Conservation (phyloP, 164 flowering plant species). For the Piper longum region DNA sequence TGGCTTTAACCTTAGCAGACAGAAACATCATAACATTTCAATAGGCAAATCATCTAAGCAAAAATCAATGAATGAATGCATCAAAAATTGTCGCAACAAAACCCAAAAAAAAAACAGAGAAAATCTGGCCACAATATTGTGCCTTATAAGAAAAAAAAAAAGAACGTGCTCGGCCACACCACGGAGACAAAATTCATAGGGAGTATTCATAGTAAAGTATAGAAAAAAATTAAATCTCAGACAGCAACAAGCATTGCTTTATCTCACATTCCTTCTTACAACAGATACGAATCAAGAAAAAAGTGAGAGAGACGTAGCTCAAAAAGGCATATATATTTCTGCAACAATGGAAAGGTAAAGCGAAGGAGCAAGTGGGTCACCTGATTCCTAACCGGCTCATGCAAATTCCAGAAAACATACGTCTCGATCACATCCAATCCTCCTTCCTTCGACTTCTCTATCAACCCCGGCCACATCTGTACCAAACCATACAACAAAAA, state of each 20-base stretch:
- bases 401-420: slow-evolving; percentile 87
- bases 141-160: too few species aligned
- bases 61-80: background rate
- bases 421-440: slow-evolving; percentile 91
- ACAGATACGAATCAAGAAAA: background rate
- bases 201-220: too few species aligned
- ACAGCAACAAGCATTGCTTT: too few species aligned
- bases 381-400: slow-evolving; percentile 71
- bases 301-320: background rate
- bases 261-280: too few species aligned
- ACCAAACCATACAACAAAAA: background rate
- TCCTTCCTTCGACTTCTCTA: slow-evolving; percentile 90
- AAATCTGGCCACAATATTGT: too few species aligned
- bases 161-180: background rate
- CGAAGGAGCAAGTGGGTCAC: slow-evolving; percentile 11
- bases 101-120: too few species aligned
- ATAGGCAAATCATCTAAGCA: background rate
- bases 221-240: too few species aligned
- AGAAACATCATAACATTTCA: background rate
- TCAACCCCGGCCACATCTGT: slow-evolving; percentile 97
- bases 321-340: background rate
- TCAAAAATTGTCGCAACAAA: background rate
- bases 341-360: background rate
- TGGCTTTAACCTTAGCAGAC: background rate
- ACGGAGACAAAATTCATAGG: background rate